phyloP scores from a whole-genome alignment of 257 asterid genomes.

The Leonotis leonurus region DNA sequence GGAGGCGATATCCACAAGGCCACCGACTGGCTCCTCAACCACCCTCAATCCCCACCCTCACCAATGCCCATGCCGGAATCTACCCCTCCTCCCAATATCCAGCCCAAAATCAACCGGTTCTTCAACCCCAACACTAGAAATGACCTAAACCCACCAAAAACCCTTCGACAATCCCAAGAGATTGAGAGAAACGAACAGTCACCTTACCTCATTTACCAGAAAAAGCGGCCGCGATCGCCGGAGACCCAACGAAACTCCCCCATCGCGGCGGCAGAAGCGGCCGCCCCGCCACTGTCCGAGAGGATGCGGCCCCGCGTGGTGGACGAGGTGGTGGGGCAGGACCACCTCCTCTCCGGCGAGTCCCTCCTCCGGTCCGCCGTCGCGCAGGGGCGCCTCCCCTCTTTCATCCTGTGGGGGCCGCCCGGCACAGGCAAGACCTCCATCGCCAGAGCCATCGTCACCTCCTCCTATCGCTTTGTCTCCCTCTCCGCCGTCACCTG shows the following conservation, averaged over 20 bases:
- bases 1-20: constrained; percentile 56
- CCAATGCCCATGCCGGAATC: constrained; percentile 20
- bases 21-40: constrained; percentile 67
- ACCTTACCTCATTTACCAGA: not conserved
- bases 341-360: constrained; percentile 45
- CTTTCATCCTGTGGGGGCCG: constrained; percentile 80
- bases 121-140: constrained; percentile 33
- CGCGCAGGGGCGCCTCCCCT: constrained; percentile 50
- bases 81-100: constrained; percentile 33
- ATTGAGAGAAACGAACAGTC: constrained; percentile 9
- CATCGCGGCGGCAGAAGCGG: not conserved
- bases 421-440: constrained; percentile 90
- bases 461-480: constrained; percentile 38
- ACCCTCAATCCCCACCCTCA: constrained; percentile 8
- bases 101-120: constrained; percentile 66
- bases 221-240: constrained; percentile 36
- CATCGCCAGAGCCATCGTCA: constrained; percentile 64
- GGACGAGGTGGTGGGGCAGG: constrained; percentile 76
- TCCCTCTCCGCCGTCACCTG: constrained; percentile 71
- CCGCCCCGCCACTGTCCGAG: constrained; percentile 54
- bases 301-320: constrained; percentile 76
- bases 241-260: not conserved
- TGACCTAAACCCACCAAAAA: not conserved
- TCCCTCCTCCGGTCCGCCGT: constrained; percentile 58
- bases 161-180: not conserved